Evolutionary conservation across 225 moss, liverwort and hornwort species (phyloP).

Genomic region (Rhytidiadelphus loreus): DNA sequence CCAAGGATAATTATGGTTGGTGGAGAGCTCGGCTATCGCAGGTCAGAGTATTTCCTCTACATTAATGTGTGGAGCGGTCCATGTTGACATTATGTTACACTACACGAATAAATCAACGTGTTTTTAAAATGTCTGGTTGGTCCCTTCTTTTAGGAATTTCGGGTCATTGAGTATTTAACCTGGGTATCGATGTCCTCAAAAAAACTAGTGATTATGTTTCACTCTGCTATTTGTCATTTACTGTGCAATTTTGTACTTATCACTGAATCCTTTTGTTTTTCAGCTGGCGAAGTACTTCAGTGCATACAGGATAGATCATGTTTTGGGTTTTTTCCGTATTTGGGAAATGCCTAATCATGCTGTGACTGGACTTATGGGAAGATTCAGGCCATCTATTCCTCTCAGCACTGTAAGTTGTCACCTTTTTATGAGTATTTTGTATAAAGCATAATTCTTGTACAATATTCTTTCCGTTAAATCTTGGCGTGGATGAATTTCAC

Average conservation of each 20-base stretch:
- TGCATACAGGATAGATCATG: constrained; percentile 86
- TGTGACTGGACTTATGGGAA: constrained; percentile 76
- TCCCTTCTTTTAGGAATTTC: background rate
- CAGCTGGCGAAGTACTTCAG: constrained; percentile 96
- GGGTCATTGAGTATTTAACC: background rate
- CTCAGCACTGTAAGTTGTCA: constrained; percentile 53
- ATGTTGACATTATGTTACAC: background rate
- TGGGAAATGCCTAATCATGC: constrained; percentile 95
- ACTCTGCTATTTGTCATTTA: background rate
- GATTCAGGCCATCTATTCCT: constrained; percentile 85
- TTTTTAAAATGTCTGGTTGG: background rate
- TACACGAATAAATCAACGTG: background rate
- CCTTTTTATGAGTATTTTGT: background rate
- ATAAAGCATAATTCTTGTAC: too few relatives aligned
- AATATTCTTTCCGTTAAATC: background rate
- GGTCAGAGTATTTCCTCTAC: constrained; percentile 20
- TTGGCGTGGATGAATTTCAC: background rate
- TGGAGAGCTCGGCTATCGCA: constrained; percentile 88
- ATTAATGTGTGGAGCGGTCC: background rate
- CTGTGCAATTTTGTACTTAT: background rate
- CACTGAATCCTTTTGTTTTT: background rate
- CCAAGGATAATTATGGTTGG: constrained; percentile 87
- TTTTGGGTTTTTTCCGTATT: constrained; percentile 88
- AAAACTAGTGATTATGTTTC: background rate
- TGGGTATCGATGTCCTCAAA: background rate